These are phyloP conservation scores for Talaromyces thailandensis DNA, from an alignment of 495 filamentous ascomycete genomes.

Conservation along the genomic window DNA sequence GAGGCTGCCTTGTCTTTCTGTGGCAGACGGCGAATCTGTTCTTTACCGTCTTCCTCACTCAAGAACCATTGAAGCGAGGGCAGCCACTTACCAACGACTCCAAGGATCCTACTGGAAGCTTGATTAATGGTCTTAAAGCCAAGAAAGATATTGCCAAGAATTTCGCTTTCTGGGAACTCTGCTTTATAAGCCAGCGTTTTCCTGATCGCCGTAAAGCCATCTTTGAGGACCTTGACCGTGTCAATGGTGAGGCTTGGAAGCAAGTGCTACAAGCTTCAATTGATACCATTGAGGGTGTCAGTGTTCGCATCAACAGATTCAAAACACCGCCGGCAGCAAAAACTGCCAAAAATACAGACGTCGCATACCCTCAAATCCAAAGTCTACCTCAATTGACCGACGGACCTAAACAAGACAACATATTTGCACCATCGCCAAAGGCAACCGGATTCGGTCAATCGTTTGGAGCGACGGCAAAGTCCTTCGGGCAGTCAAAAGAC, in stretches of 20 bases:
- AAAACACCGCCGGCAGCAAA: conserved; percentile 37
- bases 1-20: conserved; percentile 55
- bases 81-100: conserved; percentile 77
- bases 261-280: conserved; percentile 64
- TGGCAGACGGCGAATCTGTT: conserved; percentile 69
- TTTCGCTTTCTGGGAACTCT: conserved; percentile 89
- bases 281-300: conserved; percentile 54
- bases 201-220: conserved; percentile 68
- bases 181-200: conserved; percentile 64
- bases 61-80: conserved; percentile 71
- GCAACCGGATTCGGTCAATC: conserved; percentile 42
- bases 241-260: conserved; percentile 67
- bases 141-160: conserved; percentile 42
- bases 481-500: conserved; percentile 49
- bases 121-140: conserved; percentile 73
- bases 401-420: conserved; percentile 48
- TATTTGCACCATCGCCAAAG: conserved; percentile 43
- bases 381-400: conserved; percentile 41
- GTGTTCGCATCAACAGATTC: conserved; percentile 50
- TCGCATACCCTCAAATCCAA: conserved; percentile 28
- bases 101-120: conserved; percentile 83
- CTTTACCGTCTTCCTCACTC: conserved; percentile 69
- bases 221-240: conserved; percentile 82
- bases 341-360: conserved; percentile 14
- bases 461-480: conserved; percentile 45